phyloP scores from a whole-genome alignment of 768 basidiomycete genomes.

The Tulasnella sp. region DNA sequence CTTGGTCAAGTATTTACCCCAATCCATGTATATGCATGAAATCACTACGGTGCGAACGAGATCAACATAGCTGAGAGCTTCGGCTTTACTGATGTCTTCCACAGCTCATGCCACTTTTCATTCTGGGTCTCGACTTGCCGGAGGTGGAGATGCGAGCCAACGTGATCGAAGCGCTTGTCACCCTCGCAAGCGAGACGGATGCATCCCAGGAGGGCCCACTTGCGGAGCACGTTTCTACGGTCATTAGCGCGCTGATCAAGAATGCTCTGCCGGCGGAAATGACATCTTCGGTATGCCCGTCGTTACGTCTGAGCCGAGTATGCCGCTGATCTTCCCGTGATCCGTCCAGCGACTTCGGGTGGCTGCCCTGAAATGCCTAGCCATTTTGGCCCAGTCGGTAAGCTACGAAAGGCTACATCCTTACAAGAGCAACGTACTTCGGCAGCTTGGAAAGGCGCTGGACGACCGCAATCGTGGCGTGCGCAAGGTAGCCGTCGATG shows the following conservation, averaged over 20 bases:
- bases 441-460: constrained; percentile 58
- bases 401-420: constrained; percentile 79
- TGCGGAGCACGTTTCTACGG: constrained; percentile 55
- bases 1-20: constrained; percentile 69
- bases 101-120: constrained; percentile 82
- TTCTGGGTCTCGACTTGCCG: constrained; percentile 72
- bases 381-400: constrained; percentile 58
- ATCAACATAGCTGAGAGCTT: not conserved
- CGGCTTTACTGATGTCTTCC: not conserved
- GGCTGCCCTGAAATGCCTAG: constrained; percentile 64
- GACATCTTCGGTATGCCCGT: not conserved
- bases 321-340: not conserved
- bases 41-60: constrained; percentile 36
- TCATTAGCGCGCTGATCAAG: constrained; percentile 61
- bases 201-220: constrained; percentile 29
- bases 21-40: constrained; percentile 56
- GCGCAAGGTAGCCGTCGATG: constrained; percentile 80
- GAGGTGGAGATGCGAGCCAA: constrained; percentile 62
- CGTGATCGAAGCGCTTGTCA: constrained; percentile 68
- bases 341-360: constrained; percentile 57
- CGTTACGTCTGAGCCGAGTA: not conserved
- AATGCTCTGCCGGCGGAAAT: constrained; percentile 31
- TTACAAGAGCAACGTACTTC: constrained; percentile 58
- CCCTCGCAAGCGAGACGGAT: constrained; percentile 47
- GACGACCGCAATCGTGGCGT: constrained; percentile 87